Percentiles rank a stretch among this genome's conserved stretches.
Evolutionary conservation across 768 basidiomycete genomes (phyloP).

Genomic region (Serpula lacrymans): DNA sequence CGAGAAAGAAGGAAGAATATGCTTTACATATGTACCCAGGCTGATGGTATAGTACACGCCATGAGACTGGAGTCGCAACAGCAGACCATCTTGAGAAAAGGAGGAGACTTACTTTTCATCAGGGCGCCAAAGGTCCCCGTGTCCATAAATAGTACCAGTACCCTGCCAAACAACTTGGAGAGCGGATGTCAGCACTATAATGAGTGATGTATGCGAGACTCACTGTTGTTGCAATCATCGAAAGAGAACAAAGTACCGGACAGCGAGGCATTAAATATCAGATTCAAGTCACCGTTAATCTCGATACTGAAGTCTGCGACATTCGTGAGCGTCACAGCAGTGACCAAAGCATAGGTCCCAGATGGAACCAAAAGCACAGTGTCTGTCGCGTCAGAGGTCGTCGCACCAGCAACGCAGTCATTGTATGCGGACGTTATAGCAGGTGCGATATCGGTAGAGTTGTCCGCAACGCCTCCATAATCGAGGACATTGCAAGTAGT

Average conservation of each 20-base stretch:
- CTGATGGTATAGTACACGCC: too few relatives aligned
- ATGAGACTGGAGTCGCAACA: not conserved
- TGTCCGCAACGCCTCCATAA: slow-evolving; percentile 22
- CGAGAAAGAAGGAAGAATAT: not conserved
- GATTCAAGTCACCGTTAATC: slow-evolving; percentile 17
- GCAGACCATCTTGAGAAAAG: not conserved
- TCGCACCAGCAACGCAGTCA: slow-evolving; percentile 17
- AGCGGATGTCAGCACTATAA: not conserved
- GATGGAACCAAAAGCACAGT: slow-evolving; percentile 20
- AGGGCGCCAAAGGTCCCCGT: slow-evolving; percentile 20
- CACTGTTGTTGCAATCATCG: slow-evolving; percentile 10
- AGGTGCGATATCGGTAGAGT: slow-evolving; percentile 22
- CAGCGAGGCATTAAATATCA: slow-evolving; percentile 15
- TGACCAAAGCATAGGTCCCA: slow-evolving; percentile 17
- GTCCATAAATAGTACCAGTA: slow-evolving; percentile 20
- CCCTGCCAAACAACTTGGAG: slow-evolving; percentile 7
- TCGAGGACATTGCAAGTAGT: slow-evolving; percentile 18
- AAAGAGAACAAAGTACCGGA: slow-evolving; percentile 23
- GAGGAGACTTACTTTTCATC: slow-evolving; percentile 7
- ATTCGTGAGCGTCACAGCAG: slow-evolving; percentile 15
- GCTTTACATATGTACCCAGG: slow-evolving; percentile 7
- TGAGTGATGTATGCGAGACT: not conserved
- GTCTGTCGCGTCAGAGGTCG: slow-evolving; percentile 13
- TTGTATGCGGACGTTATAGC: slow-evolving; percentile 19
- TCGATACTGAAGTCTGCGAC: slow-evolving; percentile 20